Conservation (phyloP, 108 stramenopile species). For the Halocafeteria seosinensis region DNA sequence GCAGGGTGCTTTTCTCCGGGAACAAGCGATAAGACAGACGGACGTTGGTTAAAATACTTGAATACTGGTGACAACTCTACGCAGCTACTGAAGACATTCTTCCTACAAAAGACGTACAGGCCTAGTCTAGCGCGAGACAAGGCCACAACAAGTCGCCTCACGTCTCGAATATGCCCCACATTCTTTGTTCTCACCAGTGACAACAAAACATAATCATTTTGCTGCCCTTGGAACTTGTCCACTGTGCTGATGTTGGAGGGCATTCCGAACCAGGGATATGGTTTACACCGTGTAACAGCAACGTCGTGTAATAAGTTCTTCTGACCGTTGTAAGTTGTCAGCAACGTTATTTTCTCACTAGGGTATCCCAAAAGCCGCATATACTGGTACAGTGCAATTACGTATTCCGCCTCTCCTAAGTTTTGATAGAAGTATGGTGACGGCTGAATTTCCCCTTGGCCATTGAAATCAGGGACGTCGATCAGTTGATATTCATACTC, state of each 20-base stretch:
- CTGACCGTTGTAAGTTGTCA: constrained; percentile 97
- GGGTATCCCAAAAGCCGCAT: constrained; percentile 90
- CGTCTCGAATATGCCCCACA: constrained; percentile 81
- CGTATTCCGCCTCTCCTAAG: constrained; percentile 90
- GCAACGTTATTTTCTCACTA: constrained; percentile 65
- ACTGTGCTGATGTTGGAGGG: constrained; percentile 57
- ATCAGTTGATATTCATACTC: constrained; percentile 66
- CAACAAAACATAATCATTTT: constrained; percentile 79
- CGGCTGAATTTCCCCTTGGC: constrained; percentile 59
- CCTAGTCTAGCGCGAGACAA: constrained; percentile 83
- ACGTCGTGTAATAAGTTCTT: constrained; percentile 30
- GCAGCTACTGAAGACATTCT: constrained; percentile 44
- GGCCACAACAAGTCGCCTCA: constrained; percentile 86
- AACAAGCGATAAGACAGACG: neutral
- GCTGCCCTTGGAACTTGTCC: constrained; percentile 94
- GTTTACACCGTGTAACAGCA: neutral
- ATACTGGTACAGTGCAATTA: constrained; percentile 84
- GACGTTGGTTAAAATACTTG: constrained; percentile 25
- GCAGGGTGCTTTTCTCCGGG: neutral
- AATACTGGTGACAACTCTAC: constrained; percentile 53
- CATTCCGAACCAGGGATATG: constrained; percentile 8
- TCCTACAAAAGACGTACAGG: constrained; percentile 71
- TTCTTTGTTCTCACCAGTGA: constrained; percentile 64
- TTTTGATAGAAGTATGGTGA: constrained; percentile 84
- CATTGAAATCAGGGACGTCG: constrained; percentile 71